A percentile compares a stretch with the other conserved stretches of the same genome.
These are phyloP conservation scores for Coniferiporia sulphurascens DNA, from an alignment of 1,284 basidiomycete genomes.

Conservation along the genomic window DNA sequence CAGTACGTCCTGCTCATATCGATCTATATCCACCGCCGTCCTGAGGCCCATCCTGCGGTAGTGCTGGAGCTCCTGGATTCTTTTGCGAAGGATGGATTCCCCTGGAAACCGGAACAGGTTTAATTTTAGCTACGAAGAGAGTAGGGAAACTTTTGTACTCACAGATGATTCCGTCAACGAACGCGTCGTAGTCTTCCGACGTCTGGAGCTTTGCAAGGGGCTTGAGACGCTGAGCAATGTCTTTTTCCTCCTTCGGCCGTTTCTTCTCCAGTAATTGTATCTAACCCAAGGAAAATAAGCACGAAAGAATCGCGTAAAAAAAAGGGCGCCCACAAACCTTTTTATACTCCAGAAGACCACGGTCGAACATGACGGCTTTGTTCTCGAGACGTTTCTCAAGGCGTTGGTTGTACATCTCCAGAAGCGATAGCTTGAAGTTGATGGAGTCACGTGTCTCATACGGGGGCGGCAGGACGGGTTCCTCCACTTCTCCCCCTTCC, in stretches of 20 bases:
- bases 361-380: conserved; percentile 91
- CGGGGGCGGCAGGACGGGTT: conserved; percentile 65
- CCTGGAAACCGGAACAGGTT: conserved; percentile 53
- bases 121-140: conserved; percentile 3
- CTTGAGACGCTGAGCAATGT: conserved; percentile 84
- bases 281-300: conserved; percentile 36
- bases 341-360: conserved; percentile 90
- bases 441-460: conserved; percentile 86
- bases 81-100: conserved; percentile 78
- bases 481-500: conserved; percentile 50
- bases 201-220: conserved; percentile 93
- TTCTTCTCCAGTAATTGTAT: conserved; percentile 91
- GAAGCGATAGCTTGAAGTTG: conserved; percentile 83
- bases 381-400: conserved; percentile 85
- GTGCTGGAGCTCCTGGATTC: conserved; percentile 85
- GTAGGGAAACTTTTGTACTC: conserved; percentile 27
- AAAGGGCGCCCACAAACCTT: conserved; percentile 50
- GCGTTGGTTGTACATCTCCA: conserved; percentile 91
- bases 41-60: conserved; percentile 83
- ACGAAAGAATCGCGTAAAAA: background rate
- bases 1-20: conserved; percentile 72
- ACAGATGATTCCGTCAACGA: conserved; percentile 89
- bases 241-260: conserved; percentile 86
- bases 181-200: conserved; percentile 85
- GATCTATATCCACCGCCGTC: conserved; percentile 82